A percentile compares a stretch with the other conserved stretches of the same genome.
Conservation (phyloP, 148 eudicot species). For the Bassia scoparia region DNA sequence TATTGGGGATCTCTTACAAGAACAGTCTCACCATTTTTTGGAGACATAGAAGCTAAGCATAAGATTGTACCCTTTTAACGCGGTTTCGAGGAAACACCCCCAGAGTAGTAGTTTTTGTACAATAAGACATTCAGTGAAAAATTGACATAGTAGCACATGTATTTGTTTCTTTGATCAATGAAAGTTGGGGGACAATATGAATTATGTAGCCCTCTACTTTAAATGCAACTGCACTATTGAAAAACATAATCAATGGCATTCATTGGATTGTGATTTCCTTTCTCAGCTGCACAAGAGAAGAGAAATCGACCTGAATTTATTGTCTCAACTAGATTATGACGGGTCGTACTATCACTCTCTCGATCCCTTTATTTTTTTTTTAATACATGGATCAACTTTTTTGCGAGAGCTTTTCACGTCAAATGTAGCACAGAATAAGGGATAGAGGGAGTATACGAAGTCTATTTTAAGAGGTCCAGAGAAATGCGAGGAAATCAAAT, state of each 20-base stretch:
- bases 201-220: background rate
- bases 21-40: background rate
- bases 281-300: background rate
- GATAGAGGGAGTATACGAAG: too few species aligned
- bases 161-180: background rate
- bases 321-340: background rate
- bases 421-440: too few species aligned
- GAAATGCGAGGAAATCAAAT: too few species aligned
- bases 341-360: too few species aligned
- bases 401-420: too few species aligned
- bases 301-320: background rate
- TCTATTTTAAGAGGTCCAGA: too few species aligned
- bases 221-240: background rate
- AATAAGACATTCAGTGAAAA: background rate
- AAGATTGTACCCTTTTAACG: background rate
- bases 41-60: background rate
- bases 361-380: too few species aligned
- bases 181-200: background rate
- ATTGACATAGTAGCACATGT: background rate
- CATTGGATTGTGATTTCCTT: background rate
- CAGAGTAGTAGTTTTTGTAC: background rate
- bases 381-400: too few species aligned
- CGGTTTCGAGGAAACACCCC: background rate
- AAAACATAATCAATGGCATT: background rate
- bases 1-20: background rate